Evolutionary conservation across 306 rosid genomes (phyloP).

Genomic region (Coriaria nepalensis): DNA sequence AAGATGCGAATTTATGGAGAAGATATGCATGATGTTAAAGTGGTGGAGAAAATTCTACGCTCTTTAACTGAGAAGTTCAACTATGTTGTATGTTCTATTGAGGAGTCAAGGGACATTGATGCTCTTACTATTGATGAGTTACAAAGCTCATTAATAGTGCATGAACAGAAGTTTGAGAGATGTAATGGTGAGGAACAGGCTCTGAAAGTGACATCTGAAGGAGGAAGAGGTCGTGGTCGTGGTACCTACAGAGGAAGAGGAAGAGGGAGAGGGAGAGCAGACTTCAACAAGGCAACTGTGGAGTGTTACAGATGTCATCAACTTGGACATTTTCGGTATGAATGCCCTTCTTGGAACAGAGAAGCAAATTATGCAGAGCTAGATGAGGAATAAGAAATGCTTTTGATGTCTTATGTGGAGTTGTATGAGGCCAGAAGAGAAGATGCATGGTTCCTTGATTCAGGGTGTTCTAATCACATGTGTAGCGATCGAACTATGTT

Average conservation of each 20-base stretch:
- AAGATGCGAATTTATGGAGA: background rate
- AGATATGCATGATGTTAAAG: background rate
- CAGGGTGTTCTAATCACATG: slow-evolving; percentile 6
- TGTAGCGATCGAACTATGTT: background rate
- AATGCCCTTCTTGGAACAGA: background rate
- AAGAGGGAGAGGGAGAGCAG: background rate
- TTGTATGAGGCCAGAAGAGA: background rate
- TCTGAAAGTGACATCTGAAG: background rate
- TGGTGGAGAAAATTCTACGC: background rate
- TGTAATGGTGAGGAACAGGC: background rate
- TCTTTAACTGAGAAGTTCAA: background rate
- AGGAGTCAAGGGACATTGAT: background rate
- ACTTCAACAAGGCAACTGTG: background rate
- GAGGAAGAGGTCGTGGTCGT: slow-evolving; percentile 2
- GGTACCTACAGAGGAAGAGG: background rate
- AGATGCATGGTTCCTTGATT: slow-evolving; percentile 1
- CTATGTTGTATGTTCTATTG: background rate
- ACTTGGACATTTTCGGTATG: background rate
- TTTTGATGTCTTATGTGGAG: background rate
- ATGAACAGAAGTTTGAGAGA: too few relatives aligned
- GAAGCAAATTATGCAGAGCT: background rate
- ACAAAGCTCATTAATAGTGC: background rate
- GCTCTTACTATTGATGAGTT: background rate
- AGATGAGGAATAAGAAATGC: background rate
- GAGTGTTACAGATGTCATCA: background rate